These are phyloP conservation scores for Piromyces finnis DNA, from an alignment of 192 early-diverging fungal species.

Conservation along the genomic window DNA sequence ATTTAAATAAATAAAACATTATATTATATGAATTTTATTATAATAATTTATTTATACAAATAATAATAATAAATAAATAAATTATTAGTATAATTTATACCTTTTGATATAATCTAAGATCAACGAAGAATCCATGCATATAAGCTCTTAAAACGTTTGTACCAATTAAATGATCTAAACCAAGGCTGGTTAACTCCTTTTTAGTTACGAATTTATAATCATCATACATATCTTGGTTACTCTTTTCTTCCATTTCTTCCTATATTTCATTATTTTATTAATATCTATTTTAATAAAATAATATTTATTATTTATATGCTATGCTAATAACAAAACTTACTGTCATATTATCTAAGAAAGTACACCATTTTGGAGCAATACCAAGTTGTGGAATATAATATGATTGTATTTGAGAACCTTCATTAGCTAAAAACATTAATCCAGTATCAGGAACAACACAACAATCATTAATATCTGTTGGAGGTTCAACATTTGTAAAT, in stretches of 20 bases:
- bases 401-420: constrained; percentile 78
- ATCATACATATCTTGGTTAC: constrained; percentile 71
- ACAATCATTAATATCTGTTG: constrained; percentile 83
- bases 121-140: constrained; percentile 98
- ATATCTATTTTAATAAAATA: background rate
- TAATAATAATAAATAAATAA: too few relatives aligned
- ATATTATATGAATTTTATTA: too few relatives aligned
- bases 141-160: constrained; percentile 85
- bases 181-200: constrained; percentile 69
- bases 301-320: background rate
- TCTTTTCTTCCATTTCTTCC: constrained; percentile 68
- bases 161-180: constrained; percentile 80
- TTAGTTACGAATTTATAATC: constrained; percentile 96
- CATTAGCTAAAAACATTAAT: constrained; percentile 76
- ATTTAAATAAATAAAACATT: background rate
- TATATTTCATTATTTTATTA: background rate
- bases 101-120: constrained; percentile 86
- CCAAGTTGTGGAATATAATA: constrained; percentile 87
- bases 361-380: constrained; percentile 78
- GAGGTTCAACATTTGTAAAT: constrained; percentile 84
- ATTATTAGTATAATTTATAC: background rate
- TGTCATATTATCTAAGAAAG: constrained; percentile 92
- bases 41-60: too few relatives aligned
- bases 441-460: constrained; percentile 64
- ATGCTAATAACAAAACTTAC: too few relatives aligned